Evolutionary conservation across 2,329 filamentous ascomycete genomes (phyloP), one percentile per base, ranked within the genome.

Genomic region (Chrysoporthe austroafricana): DNA sequence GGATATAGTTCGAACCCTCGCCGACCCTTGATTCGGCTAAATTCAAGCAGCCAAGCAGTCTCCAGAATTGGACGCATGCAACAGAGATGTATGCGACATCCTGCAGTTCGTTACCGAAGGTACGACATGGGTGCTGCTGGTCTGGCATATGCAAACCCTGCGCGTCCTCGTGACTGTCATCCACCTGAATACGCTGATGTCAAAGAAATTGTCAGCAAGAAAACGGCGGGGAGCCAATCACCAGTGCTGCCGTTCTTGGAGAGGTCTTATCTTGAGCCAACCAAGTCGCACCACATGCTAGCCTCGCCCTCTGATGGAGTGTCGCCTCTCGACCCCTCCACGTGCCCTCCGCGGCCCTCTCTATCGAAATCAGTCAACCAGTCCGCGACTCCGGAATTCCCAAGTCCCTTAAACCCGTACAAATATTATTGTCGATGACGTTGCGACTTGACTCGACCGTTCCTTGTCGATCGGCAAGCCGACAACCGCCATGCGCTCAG

Each of bases 211-310:
- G 58, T 67, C 65, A 69, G 57, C 58, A 58, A 43, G 8, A 69
- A 44, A 58, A 32, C 8, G 11, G 2, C n/a, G 44, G 26, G 21
- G 14, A 54, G 50, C 67, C 64, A 69, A 69, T 69, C 64, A 64
- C 18, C 39, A 54, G 18, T 11, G 36, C 39, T 56, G 64, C 54
- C 42, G 59, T 64, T 42, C 32, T 54, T 54, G 21, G 34, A 7
- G 18, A 14, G 11, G 26, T 64, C 67, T 69, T 69, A 69, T 69
- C 67, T 69, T 58, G 62, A 57, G 64, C 64, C 67, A 69, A 69
- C 67, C 56, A 69, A 44, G 48, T 36, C 58, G 57, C 34, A 66
- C 64, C 57, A 52, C 62, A 58, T 64, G 62, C 57, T 58, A 69
- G 67, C 64, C 67, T 67, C 67, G 67, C 59, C 59, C 54, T 60